Evolutionary conservation across 805 yeast genomes (phyloP), one percentile per base, ranked within the genome.

Genomic region (Ogataea zsoltii): DNA sequence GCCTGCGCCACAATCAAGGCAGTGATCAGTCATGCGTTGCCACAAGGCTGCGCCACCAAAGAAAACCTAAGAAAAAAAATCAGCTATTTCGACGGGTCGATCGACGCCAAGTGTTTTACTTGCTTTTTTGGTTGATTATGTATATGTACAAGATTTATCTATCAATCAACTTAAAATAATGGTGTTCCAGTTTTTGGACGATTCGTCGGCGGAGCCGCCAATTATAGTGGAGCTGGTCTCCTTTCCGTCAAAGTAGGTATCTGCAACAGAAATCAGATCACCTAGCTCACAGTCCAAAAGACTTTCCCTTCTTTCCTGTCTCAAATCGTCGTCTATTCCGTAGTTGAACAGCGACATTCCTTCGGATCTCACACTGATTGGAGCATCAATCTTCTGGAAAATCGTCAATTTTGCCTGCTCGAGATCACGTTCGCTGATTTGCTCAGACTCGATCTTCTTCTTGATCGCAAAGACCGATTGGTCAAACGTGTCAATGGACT

Each of bases 301-400:
- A 46, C 75, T 73, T 53, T 81, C 85, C 67, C 99, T 82, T 62
- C 97, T 78, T 37, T 68, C 70, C 63, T 92, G 97, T 60, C 83
- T 79, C 83, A 86, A 75, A 28, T 83, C 89, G 55, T 86, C 88
- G 28, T 85, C 80, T 30, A 92, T 75, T 0, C 86, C 90, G 46
- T 82, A 79, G 42, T 77, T 70, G 67, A 91, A 88, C 12, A 71
- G 65, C 13, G 76, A 65, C 54, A 79, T 70, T 11, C 97, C 96
- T 65, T 94, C 96, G 29, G 79, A 75, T 38, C 86, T 77, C 13
- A 89, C 83, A 60, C 91, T 84, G 34, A 79, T 74, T 11, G 99
- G 99, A 1, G 97, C 87, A 68, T 94, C 99, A 13, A 94, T 70
- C 46, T 84, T 79, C 67, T 94, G 99, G 79, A 94, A 94, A 29